Percentiles rank a stretch among this genome's conserved stretches.
Conservation (phyloP, 108 stramenopile genomes). For the Skeletonema marinoi region DNA sequence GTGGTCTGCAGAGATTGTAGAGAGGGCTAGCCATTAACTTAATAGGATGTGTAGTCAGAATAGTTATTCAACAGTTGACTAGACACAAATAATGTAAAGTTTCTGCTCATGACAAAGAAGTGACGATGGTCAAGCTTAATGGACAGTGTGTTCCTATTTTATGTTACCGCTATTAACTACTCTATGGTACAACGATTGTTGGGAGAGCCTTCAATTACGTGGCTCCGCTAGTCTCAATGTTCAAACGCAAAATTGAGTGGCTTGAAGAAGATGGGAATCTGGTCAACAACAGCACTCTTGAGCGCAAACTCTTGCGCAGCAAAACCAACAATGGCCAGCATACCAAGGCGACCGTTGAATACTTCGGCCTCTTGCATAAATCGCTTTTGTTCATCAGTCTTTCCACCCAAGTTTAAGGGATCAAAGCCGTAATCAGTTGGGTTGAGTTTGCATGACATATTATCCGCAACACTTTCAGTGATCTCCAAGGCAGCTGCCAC, state of each 20-base stretch:
- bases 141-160: too few species aligned
- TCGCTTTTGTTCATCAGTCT: conserved; percentile 12
- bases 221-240: background rate
- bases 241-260: conserved; percentile 32
- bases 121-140: too few species aligned
- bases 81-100: too few species aligned
- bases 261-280: conserved; percentile 72
- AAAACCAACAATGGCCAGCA: conserved; percentile 76
- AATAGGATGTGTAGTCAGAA: too few species aligned
- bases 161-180: too few species aligned
- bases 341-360: conserved; percentile 81
- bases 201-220: background rate
- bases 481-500: conserved; percentile 49
- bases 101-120: too few species aligned
- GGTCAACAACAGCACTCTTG: conserved; percentile 56
- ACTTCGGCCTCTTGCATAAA: conserved; percentile 64
- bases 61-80: too few species aligned
- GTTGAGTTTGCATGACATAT: conserved; percentile 4
- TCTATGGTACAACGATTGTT: too few species aligned
- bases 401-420: conserved; percentile 31
- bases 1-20: too few species aligned
- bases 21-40: too few species aligned
- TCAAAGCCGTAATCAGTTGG: conserved; percentile 56
- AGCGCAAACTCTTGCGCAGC: conserved; percentile 66
- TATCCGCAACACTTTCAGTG: conserved; percentile 9